Percentiles rank a stretch among this genome's conserved stretches.
Evolutionary conservation across 1,139 yeast species (phyloP).

Genomic region (Lodderomyces orthopsilosis): DNA sequence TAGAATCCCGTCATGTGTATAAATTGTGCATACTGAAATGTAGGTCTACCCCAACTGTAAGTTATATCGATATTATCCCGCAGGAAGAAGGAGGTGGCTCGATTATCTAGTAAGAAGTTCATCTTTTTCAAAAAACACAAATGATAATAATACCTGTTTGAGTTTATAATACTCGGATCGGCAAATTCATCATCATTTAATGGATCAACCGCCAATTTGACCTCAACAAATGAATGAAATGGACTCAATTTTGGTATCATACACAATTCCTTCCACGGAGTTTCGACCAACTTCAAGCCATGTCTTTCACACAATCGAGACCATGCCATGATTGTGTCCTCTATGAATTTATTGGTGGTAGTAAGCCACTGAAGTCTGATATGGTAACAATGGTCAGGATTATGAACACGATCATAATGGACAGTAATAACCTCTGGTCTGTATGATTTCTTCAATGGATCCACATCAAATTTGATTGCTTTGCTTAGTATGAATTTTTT

Average conservation of each 20-base stretch:
- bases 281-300: conserved; percentile 84
- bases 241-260: conserved; percentile 76
- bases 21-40: conserved; percentile 80
- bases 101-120: conserved; percentile 78
- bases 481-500: conserved; percentile 48
- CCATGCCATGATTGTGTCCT: conserved; percentile 82
- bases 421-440: conserved; percentile 78
- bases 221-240: conserved; percentile 79
- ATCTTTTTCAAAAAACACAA: conserved; percentile 59
- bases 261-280: conserved; percentile 87
- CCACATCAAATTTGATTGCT: conserved; percentile 70
- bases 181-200: conserved; percentile 59
- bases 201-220: conserved; percentile 64
- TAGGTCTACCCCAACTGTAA: conserved; percentile 91
- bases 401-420: conserved; percentile 89
- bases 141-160: conserved; percentile 60
- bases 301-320: conserved; percentile 80
- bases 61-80: conserved; percentile 53
- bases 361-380: conserved; percentile 90
- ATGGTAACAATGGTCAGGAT: conserved; percentile 94
- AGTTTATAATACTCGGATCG: conserved; percentile 42
- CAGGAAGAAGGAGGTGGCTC: conserved; percentile 66
- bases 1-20: conserved; percentile 88
- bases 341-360: conserved; percentile 84
- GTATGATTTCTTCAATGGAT: conserved; percentile 66